A percentile compares a stretch with the other conserved stretches of the same genome.
Evolutionary conservation across 2,329 filamentous ascomycete species (phyloP).

Genomic region (Arachnomyces sp.): DNA sequence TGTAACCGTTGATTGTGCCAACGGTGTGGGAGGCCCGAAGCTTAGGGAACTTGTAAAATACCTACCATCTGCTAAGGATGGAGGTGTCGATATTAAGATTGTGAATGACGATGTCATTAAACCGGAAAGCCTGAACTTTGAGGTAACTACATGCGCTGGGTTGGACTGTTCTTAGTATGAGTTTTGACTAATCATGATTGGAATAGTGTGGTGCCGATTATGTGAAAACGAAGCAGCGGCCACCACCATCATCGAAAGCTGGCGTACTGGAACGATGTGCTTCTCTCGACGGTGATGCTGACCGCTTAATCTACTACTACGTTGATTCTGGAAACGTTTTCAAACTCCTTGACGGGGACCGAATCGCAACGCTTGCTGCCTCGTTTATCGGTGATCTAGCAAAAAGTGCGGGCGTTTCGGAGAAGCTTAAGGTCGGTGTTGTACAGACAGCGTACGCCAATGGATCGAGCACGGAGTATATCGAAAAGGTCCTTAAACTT

Average conservation of each 20-base stretch:
- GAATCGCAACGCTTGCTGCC: constrained; percentile 88
- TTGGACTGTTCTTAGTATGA: neutral
- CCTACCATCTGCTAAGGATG: constrained; percentile 59
- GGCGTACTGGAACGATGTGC: constrained; percentile 70
- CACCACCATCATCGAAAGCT: constrained; percentile 74
- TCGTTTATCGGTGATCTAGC: constrained; percentile 89
- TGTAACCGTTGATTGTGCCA: constrained; percentile 88
- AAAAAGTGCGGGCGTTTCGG: constrained; percentile 66
- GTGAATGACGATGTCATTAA: constrained; percentile 90
- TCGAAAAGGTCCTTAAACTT: constrained; percentile 77
- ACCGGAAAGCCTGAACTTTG: constrained; percentile 79
- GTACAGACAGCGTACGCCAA: constrained; percentile 98
- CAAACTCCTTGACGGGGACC: constrained; percentile 89
- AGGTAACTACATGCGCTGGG: constrained; percentile 51
- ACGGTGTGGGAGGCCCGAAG: constrained; percentile 92
- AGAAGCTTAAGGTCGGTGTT: constrained; percentile 82
- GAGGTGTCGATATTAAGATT: constrained; percentile 71
- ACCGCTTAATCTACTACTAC: constrained; percentile 94
- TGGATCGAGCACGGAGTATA: constrained; percentile 85
- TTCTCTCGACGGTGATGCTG: constrained; percentile 90
- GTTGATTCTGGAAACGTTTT: constrained; percentile 74
- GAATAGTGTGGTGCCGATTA: constrained; percentile 83
- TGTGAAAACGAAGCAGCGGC: constrained; percentile 93
- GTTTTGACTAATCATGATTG: constrained; percentile 13
- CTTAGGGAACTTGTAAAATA: constrained; percentile 78